Percentiles rank a stretch among this genome's conserved stretches.
Evolutionary conservation across 768 basidiomycete genomes (phyloP).

Genomic region (Pulveroboletus sp.): DNA sequence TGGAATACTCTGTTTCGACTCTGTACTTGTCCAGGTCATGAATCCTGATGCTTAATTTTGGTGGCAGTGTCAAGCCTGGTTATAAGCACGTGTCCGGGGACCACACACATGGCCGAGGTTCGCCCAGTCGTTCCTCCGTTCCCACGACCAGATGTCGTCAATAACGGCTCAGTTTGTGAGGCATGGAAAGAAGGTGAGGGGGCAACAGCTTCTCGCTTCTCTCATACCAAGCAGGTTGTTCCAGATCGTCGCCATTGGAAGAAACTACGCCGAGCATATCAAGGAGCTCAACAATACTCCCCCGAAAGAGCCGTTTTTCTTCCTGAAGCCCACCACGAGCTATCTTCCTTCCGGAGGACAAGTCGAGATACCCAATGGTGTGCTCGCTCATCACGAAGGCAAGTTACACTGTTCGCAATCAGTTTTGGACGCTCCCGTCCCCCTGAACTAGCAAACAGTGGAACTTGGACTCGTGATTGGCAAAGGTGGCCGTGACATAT

Average conservation of each 20-base stretch:
- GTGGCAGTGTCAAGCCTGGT: background rate
- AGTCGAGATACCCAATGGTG: conserved; percentile 81
- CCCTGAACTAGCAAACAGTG: conserved; percentile 41
- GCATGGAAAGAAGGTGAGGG: conserved; percentile 43
- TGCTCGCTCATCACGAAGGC: conserved; percentile 92
- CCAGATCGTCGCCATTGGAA: conserved; percentile 92
- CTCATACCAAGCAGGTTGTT: background rate
- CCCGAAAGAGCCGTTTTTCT: conserved; percentile 97
- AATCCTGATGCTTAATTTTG: background rate
- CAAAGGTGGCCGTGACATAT: conserved; percentile 78
- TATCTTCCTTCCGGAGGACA: conserved; percentile 74
- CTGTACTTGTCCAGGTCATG: too few relatives aligned
- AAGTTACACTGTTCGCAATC: background rate
- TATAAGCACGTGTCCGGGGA: background rate
- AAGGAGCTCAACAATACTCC: conserved; percentile 83
- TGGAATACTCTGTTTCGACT: too few relatives aligned
- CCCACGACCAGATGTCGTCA: conserved; percentile 26
- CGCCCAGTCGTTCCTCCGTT: background rate
- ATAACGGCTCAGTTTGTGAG: conserved; percentile 39
- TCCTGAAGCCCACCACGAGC: conserved; percentile 93
- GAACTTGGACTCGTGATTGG: conserved; percentile 98
- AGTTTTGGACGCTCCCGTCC: background rate
- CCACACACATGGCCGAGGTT: background rate
- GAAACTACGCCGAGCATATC: conserved; percentile 89
- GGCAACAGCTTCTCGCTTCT: background rate